Evolutionary conservation across 805 yeast genomes (phyloP).

Genomic region (Sugiyamaella floridensis): DNA sequence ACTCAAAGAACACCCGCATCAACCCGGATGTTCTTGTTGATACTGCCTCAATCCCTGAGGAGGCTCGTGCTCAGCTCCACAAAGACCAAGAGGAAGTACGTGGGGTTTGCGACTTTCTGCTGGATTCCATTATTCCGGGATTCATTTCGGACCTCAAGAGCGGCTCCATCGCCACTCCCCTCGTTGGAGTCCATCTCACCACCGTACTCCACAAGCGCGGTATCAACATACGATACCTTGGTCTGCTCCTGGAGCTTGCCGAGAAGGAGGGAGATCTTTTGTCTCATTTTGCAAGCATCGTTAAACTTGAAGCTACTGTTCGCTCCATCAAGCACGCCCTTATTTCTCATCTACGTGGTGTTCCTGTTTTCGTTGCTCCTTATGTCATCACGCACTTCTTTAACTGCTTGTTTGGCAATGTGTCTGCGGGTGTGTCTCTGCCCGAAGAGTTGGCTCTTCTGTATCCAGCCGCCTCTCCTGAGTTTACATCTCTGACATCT

Average conservation of each 20-base stretch:
- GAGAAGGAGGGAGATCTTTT: slow-evolving; percentile 32
- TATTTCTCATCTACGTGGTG: slow-evolving; percentile 38
- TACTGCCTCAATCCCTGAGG: slow-evolving; percentile 33
- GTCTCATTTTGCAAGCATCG: slow-evolving; percentile 40
- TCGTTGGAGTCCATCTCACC: slow-evolving; percentile 74
- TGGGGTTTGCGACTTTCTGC: slow-evolving; percentile 60
- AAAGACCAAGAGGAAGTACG: slow-evolving; percentile 61
- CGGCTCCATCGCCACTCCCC: slow-evolving; percentile 51
- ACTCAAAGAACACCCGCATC: slow-evolving; percentile 32
- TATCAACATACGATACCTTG: slow-evolving; percentile 83
- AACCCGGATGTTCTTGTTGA: slow-evolving; percentile 69
- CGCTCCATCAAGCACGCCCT: slow-evolving; percentile 74
- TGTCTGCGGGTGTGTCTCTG: neutral
- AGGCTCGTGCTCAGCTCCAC: slow-evolving; percentile 31
- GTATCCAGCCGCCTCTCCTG: slow-evolving; percentile 31
- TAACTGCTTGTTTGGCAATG: slow-evolving; percentile 44
- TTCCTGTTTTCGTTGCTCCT: slow-evolving; percentile 53
- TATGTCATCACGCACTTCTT: slow-evolving; percentile 61
- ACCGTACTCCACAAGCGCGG: slow-evolving; percentile 69
- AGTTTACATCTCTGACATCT: slow-evolving; percentile 42
- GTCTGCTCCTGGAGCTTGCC: slow-evolving; percentile 38
- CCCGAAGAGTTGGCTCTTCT: slow-evolving; percentile 34
- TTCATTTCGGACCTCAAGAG: slow-evolving; percentile 50
- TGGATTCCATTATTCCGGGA: slow-evolving; percentile 52
- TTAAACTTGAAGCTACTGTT: slow-evolving; percentile 65